Percentiles rank a stretch among this genome's conserved stretches.
phyloP scores from a whole-genome alignment of 805 yeast species.

The Vanderwaltozyma verrucispora region DNA sequence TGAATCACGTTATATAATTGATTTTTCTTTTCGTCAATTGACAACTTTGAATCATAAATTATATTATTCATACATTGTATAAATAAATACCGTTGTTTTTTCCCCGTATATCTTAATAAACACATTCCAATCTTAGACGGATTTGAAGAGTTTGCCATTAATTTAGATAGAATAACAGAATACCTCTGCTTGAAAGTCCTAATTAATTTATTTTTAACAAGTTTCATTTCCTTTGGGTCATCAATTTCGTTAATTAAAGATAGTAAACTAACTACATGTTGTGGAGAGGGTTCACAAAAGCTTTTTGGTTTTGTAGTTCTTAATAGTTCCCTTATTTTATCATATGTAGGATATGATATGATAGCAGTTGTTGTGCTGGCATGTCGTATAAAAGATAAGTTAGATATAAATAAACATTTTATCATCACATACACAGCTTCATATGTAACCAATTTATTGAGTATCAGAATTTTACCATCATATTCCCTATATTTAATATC shows the following conservation, averaged over 20 bases:
- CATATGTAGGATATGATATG: too few relatives aligned
- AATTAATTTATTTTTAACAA: conserved; percentile 1
- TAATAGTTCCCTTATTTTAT: background rate
- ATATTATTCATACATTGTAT: background rate
- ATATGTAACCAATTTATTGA: too few relatives aligned
- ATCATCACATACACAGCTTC: too few relatives aligned
- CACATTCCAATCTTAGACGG: conserved; percentile 6
- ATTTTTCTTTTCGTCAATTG: conserved; percentile 5
- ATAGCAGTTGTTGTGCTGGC: too few relatives aligned
- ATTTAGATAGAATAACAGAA: conserved; percentile 2
- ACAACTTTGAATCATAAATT: background rate
- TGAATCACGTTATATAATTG: conserved; percentile 12
- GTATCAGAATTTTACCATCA: too few relatives aligned
- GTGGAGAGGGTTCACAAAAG: background rate
- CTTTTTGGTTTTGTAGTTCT: background rate
- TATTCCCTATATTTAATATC: too few relatives aligned
- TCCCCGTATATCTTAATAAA: conserved; percentile 8
- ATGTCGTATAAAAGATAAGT: too few relatives aligned
- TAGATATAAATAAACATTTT: too few relatives aligned
- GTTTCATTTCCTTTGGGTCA: conserved; percentile 1
- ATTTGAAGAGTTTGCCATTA: too few relatives aligned
- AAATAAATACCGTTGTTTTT: background rate
- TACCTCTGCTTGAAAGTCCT: conserved; percentile 5
- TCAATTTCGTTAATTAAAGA: background rate
- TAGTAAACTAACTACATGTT: background rate